Percentiles rank a stretch among this genome's conserved stretches.
Evolutionary conservation across 2,329 filamentous ascomycete species (phyloP).

Genomic region (Diaporthe eres): DNA sequence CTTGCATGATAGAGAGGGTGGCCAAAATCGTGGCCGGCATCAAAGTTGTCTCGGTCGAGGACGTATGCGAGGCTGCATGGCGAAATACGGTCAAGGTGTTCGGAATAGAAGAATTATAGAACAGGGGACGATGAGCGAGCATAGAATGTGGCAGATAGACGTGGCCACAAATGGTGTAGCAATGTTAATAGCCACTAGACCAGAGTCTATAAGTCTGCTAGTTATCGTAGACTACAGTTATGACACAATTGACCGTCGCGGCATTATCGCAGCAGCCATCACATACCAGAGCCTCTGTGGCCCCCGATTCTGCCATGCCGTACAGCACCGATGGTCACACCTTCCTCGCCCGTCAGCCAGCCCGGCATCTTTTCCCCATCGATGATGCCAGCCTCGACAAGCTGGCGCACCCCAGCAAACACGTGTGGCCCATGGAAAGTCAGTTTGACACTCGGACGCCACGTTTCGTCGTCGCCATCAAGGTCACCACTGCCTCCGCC

Average conservation of each 20-base stretch:
- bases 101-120: constrained; percentile 67
- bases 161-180: background rate
- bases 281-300: constrained; percentile 69
- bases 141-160: constrained; percentile 35
- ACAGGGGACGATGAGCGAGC: constrained; percentile 47
- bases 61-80: constrained; percentile 90
- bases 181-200: background rate
- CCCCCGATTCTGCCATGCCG: constrained; percentile 75
- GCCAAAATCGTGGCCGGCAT: constrained; percentile 91
- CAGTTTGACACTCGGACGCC: constrained; percentile 73
- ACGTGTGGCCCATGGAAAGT: constrained; percentile 83
- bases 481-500: constrained; percentile 46
- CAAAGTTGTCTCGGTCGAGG: constrained; percentile 83
- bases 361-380: constrained; percentile 86
- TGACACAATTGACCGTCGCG: constrained; percentile 26
- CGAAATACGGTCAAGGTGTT: constrained; percentile 86
- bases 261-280: background rate
- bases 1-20: constrained; percentile 86
- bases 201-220: no score
- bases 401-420: constrained; percentile 82
- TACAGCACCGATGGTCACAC: constrained; percentile 80
- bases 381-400: constrained; percentile 83
- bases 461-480: constrained; percentile 53
- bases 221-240: constrained; percentile 36
- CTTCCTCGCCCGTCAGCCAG: constrained; percentile 92